Evolutionary conservation across 768 basidiomycete species (phyloP).

Genomic region (Mycena belliarum): DNA sequence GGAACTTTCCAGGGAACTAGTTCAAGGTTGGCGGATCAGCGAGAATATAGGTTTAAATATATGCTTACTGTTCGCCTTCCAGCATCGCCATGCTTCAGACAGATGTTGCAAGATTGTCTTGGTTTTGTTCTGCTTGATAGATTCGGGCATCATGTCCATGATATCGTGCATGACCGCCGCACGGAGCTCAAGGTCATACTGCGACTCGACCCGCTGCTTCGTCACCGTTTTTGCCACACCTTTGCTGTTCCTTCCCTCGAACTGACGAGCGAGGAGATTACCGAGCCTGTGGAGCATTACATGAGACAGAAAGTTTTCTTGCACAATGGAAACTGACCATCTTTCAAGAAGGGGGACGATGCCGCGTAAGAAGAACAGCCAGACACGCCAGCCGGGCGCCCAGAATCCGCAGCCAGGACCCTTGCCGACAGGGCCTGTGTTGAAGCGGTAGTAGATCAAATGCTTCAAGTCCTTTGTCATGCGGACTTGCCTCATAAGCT

Average conservation of each 20-base stretch:
- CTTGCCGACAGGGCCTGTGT: conserved; percentile 98
- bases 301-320: background rate
- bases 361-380: conserved; percentile 99
- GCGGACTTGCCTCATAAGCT: conserved; percentile 98
- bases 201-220: conserved; percentile 98
- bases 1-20: conserved; percentile 98
- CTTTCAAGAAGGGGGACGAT: conserved; percentile 96
- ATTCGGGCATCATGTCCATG: conserved; percentile 99
- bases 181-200: conserved; percentile 95
- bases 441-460: conserved; percentile 97
- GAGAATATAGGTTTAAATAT: no score
- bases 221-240: conserved; percentile 98
- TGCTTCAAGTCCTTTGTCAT: conserved; percentile 99
- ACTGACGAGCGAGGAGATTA: conserved; percentile 95
- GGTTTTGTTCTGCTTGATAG: conserved; percentile 99
- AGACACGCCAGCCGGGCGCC: conserved; percentile 99
- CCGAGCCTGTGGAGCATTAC: conserved; percentile 59
- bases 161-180: conserved; percentile 99
- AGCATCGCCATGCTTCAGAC: conserved; percentile 98
- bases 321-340: conserved; percentile 55
- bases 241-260: conserved; percentile 96
- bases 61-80: conserved; percentile 85
- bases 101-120: conserved; percentile 98
- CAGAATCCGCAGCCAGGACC: conserved; percentile 99
- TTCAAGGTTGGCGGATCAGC: background rate